Evolutionary conservation across 1,284 basidiomycete species (phyloP), one percentile per base, ranked within the genome.

Genomic region (Tilletia caries): DNA sequence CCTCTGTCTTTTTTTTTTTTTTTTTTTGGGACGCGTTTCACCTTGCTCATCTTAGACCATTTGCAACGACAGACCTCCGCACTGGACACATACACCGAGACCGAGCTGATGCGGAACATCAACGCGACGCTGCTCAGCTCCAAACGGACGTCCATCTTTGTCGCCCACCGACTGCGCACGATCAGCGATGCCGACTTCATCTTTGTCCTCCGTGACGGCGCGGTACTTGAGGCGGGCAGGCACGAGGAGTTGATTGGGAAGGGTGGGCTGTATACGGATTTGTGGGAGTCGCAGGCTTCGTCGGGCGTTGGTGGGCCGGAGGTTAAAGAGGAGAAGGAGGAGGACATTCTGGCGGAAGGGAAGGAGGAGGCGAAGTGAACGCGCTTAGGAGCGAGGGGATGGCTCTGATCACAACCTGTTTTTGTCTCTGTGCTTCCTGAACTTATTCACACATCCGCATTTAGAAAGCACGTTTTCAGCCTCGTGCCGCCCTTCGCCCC

Each of bases 91-190:
- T 91, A 93, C 76, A 98, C 95, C 0, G 95, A 98, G 83, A 88
- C 90, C 0, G 95, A 96, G 82, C 86, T 98, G 66, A 98, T 98
- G 94, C 88, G 89, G 75, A 97, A 96, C 80, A 92, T 98, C 84
- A 92, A 98, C 79, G 86, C 85, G 20, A 89, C 89, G 0, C 85
- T 98, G 27, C 84, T 91, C 32, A 89, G 90, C 74, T 89, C 90
- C 75, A 86, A 88, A 6, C 88, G 93, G 67, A 98, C 95, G 8
- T 93, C 92, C 71, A 92, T 98, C 73, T 98, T 98, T 82, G 87
- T 83, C 1, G 79, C 82, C 1, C 82, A 75, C 82, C 89, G 93
- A 54, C 84, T 98, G 54, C 88, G 92, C 37, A 98, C 95, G 0
- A 89, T 98, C 34, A 90, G 93, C 43, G 93, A 96, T 84, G 88